These are phyloP conservation scores for Phytopythium helicoides DNA, from an alignment of 352 stramenopile species.

Conservation along the genomic window DNA sequence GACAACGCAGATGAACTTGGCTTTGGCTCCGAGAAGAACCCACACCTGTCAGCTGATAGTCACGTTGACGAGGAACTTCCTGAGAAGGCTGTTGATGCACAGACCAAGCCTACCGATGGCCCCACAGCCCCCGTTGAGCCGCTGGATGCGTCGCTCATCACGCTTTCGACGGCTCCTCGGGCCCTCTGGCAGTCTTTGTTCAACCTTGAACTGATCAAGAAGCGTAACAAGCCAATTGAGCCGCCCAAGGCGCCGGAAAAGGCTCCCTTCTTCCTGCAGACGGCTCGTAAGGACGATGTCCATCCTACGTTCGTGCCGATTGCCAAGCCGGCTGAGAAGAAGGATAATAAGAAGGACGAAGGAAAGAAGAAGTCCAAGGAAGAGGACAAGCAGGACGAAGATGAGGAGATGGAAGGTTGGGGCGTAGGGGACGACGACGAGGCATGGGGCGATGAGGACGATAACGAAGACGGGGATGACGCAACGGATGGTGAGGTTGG, in stretches of 20 bases:
- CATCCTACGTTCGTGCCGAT: conserved; percentile 74
- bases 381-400: conserved; percentile 32
- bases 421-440: conserved; percentile 58
- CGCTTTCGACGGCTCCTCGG: conserved; percentile 70
- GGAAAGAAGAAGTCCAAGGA: conserved; percentile 12
- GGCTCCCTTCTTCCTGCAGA: conserved; percentile 96
- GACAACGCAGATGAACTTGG: conserved; percentile 65
- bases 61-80: conserved; percentile 32
- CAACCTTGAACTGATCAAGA: conserved; percentile 94
- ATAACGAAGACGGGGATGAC: conserved; percentile 20
- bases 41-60: conserved; percentile 30
- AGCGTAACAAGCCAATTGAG: conserved; percentile 95
- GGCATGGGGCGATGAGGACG: conserved; percentile 56
- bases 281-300: conserved; percentile 75
- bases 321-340: conserved; percentile 14
- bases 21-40: conserved; percentile 53
- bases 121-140: conserved; percentile 35
- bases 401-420: conserved; percentile 62
- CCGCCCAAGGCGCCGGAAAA: conserved; percentile 92
- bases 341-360: conserved; percentile 18
- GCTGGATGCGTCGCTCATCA: conserved; percentile 67
- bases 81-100: conserved; percentile 25
- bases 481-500: conserved; percentile 25
- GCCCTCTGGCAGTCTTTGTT: conserved; percentile 91
- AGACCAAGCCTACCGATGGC: conserved; percentile 22